Conservation (phyloP, 371 early-diverging fungal species). For the Mortierella sp. region DNA sequence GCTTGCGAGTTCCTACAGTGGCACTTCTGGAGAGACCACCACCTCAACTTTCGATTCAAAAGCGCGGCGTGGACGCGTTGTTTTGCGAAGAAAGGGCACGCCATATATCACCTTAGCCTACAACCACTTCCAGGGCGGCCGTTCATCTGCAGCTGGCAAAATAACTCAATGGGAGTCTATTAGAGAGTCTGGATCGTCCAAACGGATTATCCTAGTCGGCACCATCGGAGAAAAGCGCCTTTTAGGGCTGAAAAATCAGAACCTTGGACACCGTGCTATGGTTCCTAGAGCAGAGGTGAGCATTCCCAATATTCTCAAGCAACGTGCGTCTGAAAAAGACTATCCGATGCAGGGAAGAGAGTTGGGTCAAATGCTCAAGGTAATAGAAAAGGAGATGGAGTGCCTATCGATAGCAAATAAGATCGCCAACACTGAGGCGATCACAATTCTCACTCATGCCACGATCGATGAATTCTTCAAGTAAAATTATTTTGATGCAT, state of each 20-base stretch:
- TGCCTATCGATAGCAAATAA: conserved; percentile 17
- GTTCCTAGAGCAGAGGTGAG: conserved; percentile 31
- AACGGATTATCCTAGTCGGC: conserved; percentile 27
- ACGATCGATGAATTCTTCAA: background rate
- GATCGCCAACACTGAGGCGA: conserved; percentile 11
- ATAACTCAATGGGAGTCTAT: conserved; percentile 20
- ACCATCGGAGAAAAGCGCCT: conserved; percentile 28
- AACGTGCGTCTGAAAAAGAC: conserved; percentile 5
- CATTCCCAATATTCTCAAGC: conserved; percentile 25
- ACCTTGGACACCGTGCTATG: conserved; percentile 20
- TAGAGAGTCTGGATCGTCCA: background rate
- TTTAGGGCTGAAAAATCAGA: conserved; percentile 10
- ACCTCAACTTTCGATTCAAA: background rate
- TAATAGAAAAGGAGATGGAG: conserved; percentile 22
- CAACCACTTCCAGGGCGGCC: conserved; percentile 15
- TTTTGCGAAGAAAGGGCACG: conserved; percentile 4
- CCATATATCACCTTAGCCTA: conserved; percentile 32
- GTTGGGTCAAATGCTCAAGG: conserved; percentile 20
- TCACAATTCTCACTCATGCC: conserved; percentile 19
- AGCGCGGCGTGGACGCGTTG: conserved; percentile 17
- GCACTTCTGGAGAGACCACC: too few species aligned
- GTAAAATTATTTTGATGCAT: background rate
- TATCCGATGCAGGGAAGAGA: conserved; percentile 6
- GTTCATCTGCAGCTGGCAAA: conserved; percentile 1
- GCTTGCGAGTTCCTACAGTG: background rate